These are phyloP conservation scores for Peronospora destructor DNA, from an alignment of 352 stramenopile genomes.

Conservation along the genomic window DNA sequence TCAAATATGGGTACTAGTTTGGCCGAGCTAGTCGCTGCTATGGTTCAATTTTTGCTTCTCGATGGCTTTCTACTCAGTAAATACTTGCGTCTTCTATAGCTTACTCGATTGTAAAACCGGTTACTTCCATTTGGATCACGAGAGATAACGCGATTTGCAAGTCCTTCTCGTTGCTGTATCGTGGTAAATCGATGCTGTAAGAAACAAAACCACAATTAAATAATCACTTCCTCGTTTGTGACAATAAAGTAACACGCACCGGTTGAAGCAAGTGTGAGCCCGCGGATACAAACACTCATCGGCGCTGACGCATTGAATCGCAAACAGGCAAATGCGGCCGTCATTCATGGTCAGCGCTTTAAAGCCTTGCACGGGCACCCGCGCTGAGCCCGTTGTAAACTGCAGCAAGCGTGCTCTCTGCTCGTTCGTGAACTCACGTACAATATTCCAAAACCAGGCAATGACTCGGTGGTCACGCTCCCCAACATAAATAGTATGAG, in stretches of 20 bases:
- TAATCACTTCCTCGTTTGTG: neutral
- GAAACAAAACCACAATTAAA: constrained; percentile 3
- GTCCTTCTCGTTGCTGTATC: constrained; percentile 71
- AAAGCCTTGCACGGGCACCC: constrained; percentile 87
- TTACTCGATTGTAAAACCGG: constrained; percentile 82
- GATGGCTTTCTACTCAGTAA: constrained; percentile 21
- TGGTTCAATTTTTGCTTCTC: constrained; percentile 19
- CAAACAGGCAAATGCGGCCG: constrained; percentile 80
- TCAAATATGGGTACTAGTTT: no score
- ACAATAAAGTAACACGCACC: constrained; percentile 30
- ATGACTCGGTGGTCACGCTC: constrained; percentile 87
- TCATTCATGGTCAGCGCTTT: constrained; percentile 87
- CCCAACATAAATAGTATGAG: constrained; percentile 94
- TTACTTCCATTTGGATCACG: constrained; percentile 85
- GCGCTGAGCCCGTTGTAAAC: constrained; percentile 95
- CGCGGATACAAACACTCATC: constrained; percentile 78
- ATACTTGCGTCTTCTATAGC: constrained; percentile 24
- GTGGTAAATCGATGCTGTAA: constrained; percentile 66
- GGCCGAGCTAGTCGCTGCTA: constrained; percentile 18
- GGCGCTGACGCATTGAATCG: constrained; percentile 76
- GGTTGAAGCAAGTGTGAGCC: constrained; percentile 84
- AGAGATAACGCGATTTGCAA: constrained; percentile 71
- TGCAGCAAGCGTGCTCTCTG: constrained; percentile 95
- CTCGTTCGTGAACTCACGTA: constrained; percentile 90
- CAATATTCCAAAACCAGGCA: constrained; percentile 96